Base-by-base conservation (phyloP, 2,329 filamentous ascomycete species). In the Thelonectria rubi region DNA sequence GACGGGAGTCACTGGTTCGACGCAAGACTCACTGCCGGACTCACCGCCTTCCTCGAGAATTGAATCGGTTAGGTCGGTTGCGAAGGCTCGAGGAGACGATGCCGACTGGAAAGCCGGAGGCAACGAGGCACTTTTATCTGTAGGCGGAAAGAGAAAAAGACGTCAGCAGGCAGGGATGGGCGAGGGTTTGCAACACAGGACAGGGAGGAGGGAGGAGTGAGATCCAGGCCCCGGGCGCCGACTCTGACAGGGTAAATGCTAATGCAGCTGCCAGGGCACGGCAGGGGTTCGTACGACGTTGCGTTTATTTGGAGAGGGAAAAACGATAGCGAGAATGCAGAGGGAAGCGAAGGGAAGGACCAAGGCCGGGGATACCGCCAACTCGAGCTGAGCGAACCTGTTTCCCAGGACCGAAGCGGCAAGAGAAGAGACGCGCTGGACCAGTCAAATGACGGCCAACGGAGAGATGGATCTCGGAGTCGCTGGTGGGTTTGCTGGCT, bases 1-100 rank as follows among this genome's bases (percentile, higher is more conserved):
- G 62, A 86, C 82, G 49, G 87, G 87, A 20, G 87, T 89, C 60
- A 86, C 79, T 46, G 87, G 87, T 66, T 89, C 87, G 76, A 84
- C 83, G 57, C 80, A 78, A 21, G 82, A 82, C 69, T 88, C 86
- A 74, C 83, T 87, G 64, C 84, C 82, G 9, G 85, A 87, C 72
- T 88, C 86, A 75, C 85, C 85, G 73, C 81, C 82, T 76, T 88
- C 85, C 65, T 78, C 76, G 53, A 82, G 79, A 63, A 88, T 87
- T 56, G 84, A 80, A 63, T 77, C 80, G 65, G 79, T 76, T 10
- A 85, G 75, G 54, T 86, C 84, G 66, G 81, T 79, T 54, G 82
- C 78, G 65, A 78, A 81, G 46, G 82, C 81, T 56, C 78, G 80
- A 14, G 82, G 80, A 20, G 81, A 82, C 9, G 78, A 80, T 42